Percentiles rank a stretch among this genome's conserved stretches.
Evolutionary conservation across 495 filamentous ascomycete species (phyloP).

Genomic region (Parachaetomium inaequale): DNA sequence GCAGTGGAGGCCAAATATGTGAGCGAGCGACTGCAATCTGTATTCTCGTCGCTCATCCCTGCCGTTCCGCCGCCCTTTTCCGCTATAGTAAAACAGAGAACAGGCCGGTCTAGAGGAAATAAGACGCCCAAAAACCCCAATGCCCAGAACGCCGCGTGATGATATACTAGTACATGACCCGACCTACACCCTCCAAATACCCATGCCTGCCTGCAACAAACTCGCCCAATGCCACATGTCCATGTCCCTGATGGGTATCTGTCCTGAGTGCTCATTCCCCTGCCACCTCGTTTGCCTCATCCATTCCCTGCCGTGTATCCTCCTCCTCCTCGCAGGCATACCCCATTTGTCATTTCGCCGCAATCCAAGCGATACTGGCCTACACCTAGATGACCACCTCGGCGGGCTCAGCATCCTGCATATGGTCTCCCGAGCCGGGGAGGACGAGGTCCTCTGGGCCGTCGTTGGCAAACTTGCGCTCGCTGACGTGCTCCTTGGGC

Average conservation of each 20-base stretch:
- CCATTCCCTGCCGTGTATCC: background rate
- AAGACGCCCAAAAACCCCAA: background rate
- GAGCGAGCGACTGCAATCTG: slow-evolving; percentile 10
- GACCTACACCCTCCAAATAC: slow-evolving; percentile 8
- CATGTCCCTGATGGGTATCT: background rate
- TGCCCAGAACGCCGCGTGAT: slow-evolving; percentile 21
- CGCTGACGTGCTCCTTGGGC: slow-evolving; percentile 68
- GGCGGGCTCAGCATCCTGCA: slow-evolving; percentile 22
- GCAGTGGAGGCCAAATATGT: background rate
- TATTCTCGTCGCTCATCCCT: slow-evolving; percentile 10
- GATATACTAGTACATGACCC: slow-evolving; percentile 26
- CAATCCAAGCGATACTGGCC: slow-evolving; percentile 6
- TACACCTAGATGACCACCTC: slow-evolving; percentile 30
- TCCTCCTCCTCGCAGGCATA: background rate
- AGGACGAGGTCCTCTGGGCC: slow-evolving; percentile 73
- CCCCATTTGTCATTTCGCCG: background rate
- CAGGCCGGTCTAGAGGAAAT: slow-evolving; percentile 10
- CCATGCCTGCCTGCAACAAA: slow-evolving; percentile 1
- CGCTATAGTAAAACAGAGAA: slow-evolving; percentile 1
- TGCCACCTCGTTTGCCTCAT: slow-evolving; percentile 1
- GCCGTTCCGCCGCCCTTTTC: background rate
- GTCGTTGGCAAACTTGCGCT: slow-evolving; percentile 86
- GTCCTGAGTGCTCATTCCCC: slow-evolving; percentile 5
- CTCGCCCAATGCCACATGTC: slow-evolving; percentile 10
- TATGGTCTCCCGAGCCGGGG: slow-evolving; percentile 48